Percentiles rank a stretch among this genome's conserved stretches.
Conservation (phyloP, 257 asterid genomes). For the Solanum medicagineum region DNA sequence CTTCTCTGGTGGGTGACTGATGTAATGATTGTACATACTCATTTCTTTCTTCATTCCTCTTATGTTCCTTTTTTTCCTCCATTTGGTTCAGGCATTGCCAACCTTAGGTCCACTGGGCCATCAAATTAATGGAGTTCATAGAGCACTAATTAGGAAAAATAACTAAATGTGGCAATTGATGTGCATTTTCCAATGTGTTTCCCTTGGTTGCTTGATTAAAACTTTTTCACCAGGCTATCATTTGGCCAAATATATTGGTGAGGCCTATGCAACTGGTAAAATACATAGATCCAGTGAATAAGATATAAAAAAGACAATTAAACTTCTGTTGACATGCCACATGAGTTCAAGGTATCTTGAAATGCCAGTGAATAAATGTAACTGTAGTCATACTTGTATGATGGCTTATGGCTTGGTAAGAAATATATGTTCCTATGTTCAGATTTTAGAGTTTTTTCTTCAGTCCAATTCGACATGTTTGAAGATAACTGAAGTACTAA, state of each 20-base stretch:
- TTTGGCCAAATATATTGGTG: neutral
- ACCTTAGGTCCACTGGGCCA: neutral
- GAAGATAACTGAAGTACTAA: neutral
- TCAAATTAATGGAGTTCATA: neutral
- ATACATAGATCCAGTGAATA: neutral
- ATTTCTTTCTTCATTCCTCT: neutral
- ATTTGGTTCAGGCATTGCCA: neutral
- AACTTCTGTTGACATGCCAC: neutral
- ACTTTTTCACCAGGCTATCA: neutral
- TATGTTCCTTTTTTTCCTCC: neutral
- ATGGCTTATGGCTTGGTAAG: neutral
- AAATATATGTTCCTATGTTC: neutral
- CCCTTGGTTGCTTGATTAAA: neutral
- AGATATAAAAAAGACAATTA: neutral
- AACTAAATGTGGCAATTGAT: neutral
- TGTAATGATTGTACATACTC: neutral
- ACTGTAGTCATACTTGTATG: neutral
- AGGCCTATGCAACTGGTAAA: neutral
- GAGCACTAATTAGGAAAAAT: neutral
- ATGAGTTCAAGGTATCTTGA: neutral
- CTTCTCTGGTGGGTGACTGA: neutral
- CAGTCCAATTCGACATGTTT: neutral
- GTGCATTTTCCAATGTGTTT: neutral
- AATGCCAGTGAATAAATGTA: neutral
- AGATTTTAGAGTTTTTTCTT: neutral